Evolutionary conservation across 1,284 basidiomycete species (phyloP), one percentile per base, ranked within the genome.

Genomic region (Neotropicomus parvogracilis): DNA sequence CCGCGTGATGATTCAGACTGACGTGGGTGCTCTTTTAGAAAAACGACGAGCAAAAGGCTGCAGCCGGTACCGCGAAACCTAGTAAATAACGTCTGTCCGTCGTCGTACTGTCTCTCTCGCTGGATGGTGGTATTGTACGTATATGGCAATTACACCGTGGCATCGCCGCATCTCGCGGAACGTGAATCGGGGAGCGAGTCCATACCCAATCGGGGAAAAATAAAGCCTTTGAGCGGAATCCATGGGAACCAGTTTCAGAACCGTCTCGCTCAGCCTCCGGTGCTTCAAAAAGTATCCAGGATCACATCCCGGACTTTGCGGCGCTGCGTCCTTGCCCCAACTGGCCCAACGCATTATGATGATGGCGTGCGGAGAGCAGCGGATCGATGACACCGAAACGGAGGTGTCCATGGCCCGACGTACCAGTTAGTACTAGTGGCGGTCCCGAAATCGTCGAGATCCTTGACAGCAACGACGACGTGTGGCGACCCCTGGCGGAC

Each of bases 21-120:
- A 56, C 44, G 46, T 39, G 29, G n/a, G 29, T 36, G 8, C 28
- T 38, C 36, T 17, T 51, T 37, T 59, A 81, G 81, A 81, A 85
- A 74, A 80, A 79, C 58, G 80, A 84, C 26, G 81, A 82, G 49
- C 75, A 78, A 56, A 76, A 71, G 59, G 68, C 70, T 11, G 66
- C 72, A 9, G 68, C 64, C 29, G 66, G 64, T 8, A 58, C 50
- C 37, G 60, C 56, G 16, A 71, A 63, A 42, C 0, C n/a, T 67
- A 68, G n/a, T 57, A 78, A 79, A 71, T 80, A 70, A 70, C 63
- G 63, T 44, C 37, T n/a, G n/a, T n/a, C n/a, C n/a, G n/a, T n/a
- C n/a, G 38, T 37, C 26, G 49, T 26, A 31, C 17, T 16, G 24
- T n/a, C n/a, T n/a, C n/a, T n/a, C n/a, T n/a, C n/a, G 24, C 8